These are phyloP conservation scores for Vaccinium vitisidaea DNA, from an alignment of 148 eudicot species.

Conservation along the genomic window DNA sequence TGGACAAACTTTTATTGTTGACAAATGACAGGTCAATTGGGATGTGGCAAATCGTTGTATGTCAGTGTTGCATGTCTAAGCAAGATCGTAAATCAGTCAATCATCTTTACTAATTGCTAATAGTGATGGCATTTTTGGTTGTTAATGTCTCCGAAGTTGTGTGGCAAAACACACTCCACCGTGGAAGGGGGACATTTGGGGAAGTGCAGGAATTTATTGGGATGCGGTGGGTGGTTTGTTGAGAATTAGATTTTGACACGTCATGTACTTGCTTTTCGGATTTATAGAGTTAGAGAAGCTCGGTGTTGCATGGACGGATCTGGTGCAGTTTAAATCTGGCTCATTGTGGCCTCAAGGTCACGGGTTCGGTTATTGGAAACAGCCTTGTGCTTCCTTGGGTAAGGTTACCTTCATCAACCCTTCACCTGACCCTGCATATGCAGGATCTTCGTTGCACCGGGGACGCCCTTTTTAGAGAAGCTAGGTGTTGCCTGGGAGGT, in stretches of 20 bases:
- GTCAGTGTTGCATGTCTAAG: not conserved
- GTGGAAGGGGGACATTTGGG: too few relatives aligned
- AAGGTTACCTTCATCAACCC: not conserved
- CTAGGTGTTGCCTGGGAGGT: not conserved
- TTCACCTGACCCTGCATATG: not conserved
- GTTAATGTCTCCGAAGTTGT: not conserved
- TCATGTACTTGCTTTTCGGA: not conserved
- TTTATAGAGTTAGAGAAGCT: not conserved
- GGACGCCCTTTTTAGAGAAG: not conserved
- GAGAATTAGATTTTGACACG: not conserved
- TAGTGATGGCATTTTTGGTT: not conserved
- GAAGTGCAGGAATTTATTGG: too few relatives aligned
- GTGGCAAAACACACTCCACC: too few relatives aligned
- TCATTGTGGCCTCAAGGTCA: not conserved
- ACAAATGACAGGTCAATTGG: not conserved
- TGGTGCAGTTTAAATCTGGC: not conserved
- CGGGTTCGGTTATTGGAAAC: not conserved
- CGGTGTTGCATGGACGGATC: not conserved
- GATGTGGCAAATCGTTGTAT: not conserved
- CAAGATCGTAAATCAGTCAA: not conserved
- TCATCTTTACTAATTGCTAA: not conserved
- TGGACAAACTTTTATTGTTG: not conserved
- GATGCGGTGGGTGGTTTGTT: not conserved
- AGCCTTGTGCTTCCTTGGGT: not conserved
- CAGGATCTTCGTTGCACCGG: not conserved